Evolutionary conservation across 306 rosid species (phyloP).

Genomic region (Pterocarpus santalinus): DNA sequence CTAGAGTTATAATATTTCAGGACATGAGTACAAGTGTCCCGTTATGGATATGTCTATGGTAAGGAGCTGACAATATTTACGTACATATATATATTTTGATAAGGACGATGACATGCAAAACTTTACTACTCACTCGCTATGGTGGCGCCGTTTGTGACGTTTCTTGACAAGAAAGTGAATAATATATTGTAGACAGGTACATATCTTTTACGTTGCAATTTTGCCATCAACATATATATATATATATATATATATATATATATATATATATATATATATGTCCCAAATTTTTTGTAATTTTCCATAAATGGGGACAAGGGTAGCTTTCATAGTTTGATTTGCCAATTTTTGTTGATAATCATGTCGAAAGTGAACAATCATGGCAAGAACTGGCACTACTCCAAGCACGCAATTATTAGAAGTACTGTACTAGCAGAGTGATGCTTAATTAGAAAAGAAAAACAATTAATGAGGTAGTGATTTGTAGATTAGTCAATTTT

Average conservation of each 20-base stretch:
- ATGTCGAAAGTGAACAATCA: conserved; percentile 7
- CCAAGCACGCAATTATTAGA: neutral
- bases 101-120: neutral
- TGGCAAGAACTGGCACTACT: neutral
- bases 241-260: neutral
- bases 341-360: neutral
- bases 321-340: conserved; percentile 11
- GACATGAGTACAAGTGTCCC: neutral
- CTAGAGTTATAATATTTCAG: neutral
- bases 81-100: neutral
- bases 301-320: neutral
- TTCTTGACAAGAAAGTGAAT: neutral
- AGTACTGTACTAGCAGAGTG: neutral
- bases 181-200: neutral
- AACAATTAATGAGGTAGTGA: neutral
- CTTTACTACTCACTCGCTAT: neutral
- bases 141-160: neutral
- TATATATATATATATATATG: too few relatives aligned
- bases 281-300: conserved; percentile 7
- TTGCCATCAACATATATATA: neutral
- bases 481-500: neutral
- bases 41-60: neutral
- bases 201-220: neutral
- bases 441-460: neutral
- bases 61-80: neutral